phyloP scores from a whole-genome alignment of 1,284 basidiomycete genomes.

The Tranzscheliella williamsii region DNA sequence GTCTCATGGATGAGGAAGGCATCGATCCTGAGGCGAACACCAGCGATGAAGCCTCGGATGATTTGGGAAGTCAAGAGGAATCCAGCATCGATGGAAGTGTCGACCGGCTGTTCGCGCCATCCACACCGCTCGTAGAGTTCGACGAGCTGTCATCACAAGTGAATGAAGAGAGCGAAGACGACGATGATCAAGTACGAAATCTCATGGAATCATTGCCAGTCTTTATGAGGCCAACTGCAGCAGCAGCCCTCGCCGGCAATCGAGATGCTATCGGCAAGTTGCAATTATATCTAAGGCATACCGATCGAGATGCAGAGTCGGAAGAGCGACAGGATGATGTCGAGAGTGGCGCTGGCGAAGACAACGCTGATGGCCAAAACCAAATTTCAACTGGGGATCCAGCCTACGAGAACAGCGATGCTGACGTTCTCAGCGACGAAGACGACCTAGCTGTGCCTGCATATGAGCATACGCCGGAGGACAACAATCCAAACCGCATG shows the following conservation, averaged over 20 bases:
- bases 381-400: neutral
- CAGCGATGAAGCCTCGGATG: slow-evolving; percentile 33
- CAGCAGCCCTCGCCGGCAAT: slow-evolving; percentile 14
- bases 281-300: no score
- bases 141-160: neutral
- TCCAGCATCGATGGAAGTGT: neutral
- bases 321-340: no score
- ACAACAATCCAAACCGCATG: no score
- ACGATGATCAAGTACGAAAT: neutral
- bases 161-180: slow-evolving; percentile 4
- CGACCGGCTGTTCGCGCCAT: neutral
- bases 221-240: slow-evolving; percentile 8
- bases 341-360: neutral
- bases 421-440: no score
- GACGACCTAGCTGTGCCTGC: no score
- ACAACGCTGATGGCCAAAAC: neutral
- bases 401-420: no score
- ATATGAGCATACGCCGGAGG: no score
- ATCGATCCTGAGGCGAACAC: slow-evolving; percentile 32
- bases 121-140: no score
- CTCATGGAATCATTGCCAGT: slow-evolving; percentile 7
- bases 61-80: slow-evolving; percentile 1
- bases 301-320: no score
- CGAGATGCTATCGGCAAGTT: slow-evolving; percentile 1
- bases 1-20: slow-evolving; percentile 35